phyloP scores from a whole-genome alignment of 2,329 filamentous ascomycete genomes.

The Penicillium sp. region DNA sequence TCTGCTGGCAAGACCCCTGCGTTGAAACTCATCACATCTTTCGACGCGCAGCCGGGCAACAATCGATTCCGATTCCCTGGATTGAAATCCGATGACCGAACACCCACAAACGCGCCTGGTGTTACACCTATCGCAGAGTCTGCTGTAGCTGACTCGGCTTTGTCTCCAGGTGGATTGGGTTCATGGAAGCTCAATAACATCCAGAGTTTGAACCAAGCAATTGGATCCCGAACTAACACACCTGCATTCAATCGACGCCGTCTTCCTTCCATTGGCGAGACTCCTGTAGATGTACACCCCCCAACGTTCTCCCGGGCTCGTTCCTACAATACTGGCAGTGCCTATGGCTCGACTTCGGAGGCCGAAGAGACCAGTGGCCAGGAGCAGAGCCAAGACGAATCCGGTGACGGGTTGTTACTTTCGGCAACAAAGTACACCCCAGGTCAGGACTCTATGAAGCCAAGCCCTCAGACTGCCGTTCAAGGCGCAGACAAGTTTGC shows the following conservation, averaged over 20 bases:
- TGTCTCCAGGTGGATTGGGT: conserved; percentile 68
- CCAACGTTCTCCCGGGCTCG: conserved; percentile 42
- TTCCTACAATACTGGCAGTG: conserved; percentile 43
- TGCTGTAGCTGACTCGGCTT: conserved; percentile 58
- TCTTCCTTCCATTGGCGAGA: conserved; percentile 78
- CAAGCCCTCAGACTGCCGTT: conserved; percentile 61
- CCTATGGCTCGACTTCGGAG: conserved; percentile 52
- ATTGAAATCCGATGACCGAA: conserved; percentile 57
- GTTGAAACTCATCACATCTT: conserved; percentile 88
- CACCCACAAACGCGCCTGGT: conserved; percentile 74
- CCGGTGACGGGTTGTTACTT: conserved; percentile 41
- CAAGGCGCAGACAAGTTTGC: conserved; percentile 66
- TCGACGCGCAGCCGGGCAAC: conserved; percentile 53
- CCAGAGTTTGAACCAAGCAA: conserved; percentile 69
- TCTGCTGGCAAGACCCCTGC: conserved; percentile 76
- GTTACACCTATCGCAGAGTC: conserved; percentile 85
- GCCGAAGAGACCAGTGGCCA: conserved; percentile 31
- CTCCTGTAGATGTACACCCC: conserved; percentile 54
- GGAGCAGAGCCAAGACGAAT: conserved; percentile 30
- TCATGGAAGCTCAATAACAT: conserved; percentile 58
- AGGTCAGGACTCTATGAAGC: conserved; percentile 36
- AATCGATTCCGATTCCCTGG: conserved; percentile 65
- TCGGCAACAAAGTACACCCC: conserved; percentile 50
- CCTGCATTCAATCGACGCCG: conserved; percentile 63
- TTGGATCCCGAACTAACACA: conserved; percentile 64